A percentile compares a stretch with the other conserved stretches of the same genome.
phyloP scores from a whole-genome alignment of 2,329 filamentous ascomycete genomes.

The Venturia effusa region DNA sequence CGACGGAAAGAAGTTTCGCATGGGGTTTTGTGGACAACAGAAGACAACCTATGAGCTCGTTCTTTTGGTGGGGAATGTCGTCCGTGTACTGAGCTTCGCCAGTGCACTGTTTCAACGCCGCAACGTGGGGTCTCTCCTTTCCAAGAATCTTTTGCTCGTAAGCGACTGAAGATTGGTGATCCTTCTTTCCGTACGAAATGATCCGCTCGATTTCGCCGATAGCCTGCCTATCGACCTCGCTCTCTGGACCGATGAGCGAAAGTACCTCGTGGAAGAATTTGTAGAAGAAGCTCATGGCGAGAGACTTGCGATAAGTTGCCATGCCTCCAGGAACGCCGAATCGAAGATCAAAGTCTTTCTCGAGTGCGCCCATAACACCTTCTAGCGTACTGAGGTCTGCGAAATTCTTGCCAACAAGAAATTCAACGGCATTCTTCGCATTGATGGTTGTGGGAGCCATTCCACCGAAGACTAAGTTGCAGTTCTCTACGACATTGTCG shows the following conservation, averaged over 20 bases:
- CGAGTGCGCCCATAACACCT: slow-evolving; percentile 80
- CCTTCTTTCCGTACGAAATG: slow-evolving; percentile 71
- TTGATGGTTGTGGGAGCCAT: slow-evolving; percentile 90
- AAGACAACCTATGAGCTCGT: slow-evolving; percentile 80
- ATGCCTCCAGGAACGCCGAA: slow-evolving; percentile 94
- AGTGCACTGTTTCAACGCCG: slow-evolving; percentile 85
- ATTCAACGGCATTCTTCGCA: slow-evolving; percentile 67
- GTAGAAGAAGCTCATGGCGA: slow-evolving; percentile 93
- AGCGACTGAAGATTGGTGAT: slow-evolving; percentile 60
- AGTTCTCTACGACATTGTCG: slow-evolving; percentile 58
- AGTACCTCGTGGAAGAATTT: slow-evolving; percentile 90
- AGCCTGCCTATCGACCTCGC: slow-evolving; percentile 58
- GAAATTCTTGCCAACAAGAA: slow-evolving; percentile 66
- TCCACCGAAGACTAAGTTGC: slow-evolving; percentile 81
- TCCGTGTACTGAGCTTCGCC: slow-evolving; percentile 96
- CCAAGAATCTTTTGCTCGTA: slow-evolving; percentile 79
- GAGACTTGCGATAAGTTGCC: slow-evolving; percentile 86
- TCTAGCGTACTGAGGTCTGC: slow-evolving; percentile 76
- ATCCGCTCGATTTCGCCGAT: slow-evolving; percentile 76
- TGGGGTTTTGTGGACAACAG: slow-evolving; percentile 83
- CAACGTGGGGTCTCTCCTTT: slow-evolving; percentile 75
- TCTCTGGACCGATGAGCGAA: slow-evolving; percentile 44
- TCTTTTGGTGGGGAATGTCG: slow-evolving; percentile 77
- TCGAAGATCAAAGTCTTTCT: slow-evolving; percentile 74
- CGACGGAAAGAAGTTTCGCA: slow-evolving; percentile 70